A percentile compares a stretch with the other conserved stretches of the same genome.
Conservation (phyloP, 768 basidiomycete species). For the Rhizopogon roseolus region DNA sequence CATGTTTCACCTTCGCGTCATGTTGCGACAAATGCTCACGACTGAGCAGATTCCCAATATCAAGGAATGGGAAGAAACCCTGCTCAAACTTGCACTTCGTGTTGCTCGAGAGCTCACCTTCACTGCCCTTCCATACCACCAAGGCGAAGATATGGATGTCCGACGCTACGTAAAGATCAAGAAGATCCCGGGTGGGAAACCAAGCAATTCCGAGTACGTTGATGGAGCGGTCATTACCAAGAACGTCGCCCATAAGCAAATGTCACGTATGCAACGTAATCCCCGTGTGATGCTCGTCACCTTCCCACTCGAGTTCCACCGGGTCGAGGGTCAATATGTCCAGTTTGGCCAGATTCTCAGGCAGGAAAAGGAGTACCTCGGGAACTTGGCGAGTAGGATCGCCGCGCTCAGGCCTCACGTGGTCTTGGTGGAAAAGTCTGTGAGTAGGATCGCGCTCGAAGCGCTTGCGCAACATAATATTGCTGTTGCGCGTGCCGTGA, state of each 20-base stretch:
- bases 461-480: constrained; percentile 81
- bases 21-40: constrained; percentile 88
- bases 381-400: constrained; percentile 82
- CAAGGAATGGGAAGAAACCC: constrained; percentile 82
- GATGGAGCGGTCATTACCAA: constrained; percentile 97
- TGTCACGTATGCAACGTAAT: constrained; percentile 77
- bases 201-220: constrained; percentile 93
- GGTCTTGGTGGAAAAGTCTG: constrained; percentile 87
- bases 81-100: constrained; percentile 77
- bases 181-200: constrained; percentile 92
- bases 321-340: constrained; percentile 89
- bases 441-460: constrained; percentile 87
- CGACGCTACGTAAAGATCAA: constrained; percentile 96
- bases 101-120: constrained; percentile 85
- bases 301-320: constrained; percentile 91
- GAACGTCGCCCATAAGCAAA: constrained; percentile 94
- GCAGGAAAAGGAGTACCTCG: constrained; percentile 91
- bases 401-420: constrained; percentile 90
- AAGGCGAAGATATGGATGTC: constrained; percentile 93
- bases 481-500: constrained; percentile 86
- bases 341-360: constrained; percentile 87
- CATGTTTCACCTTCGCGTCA: constrained; percentile 83
- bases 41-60: constrained; percentile 79
- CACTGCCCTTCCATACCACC: constrained; percentile 60
- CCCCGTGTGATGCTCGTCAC: constrained; percentile 96